phyloP scores from a whole-genome alignment of 2,329 filamentous ascomycete species.

The Penicillium sp. region DNA sequence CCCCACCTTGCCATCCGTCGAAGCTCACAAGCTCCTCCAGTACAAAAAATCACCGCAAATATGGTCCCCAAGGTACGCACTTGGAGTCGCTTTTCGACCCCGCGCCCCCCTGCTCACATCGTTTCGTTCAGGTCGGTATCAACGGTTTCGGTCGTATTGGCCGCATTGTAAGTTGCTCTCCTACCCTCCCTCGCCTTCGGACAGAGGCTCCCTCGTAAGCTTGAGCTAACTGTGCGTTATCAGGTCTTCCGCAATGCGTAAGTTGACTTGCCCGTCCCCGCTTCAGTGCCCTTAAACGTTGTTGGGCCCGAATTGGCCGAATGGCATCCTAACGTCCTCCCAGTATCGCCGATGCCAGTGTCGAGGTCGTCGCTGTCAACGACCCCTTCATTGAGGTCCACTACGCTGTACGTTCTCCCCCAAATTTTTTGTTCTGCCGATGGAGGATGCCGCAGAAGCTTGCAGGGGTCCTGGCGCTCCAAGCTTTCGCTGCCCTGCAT shows the following conservation, averaged over 20 bases:
- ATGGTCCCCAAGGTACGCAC: conserved; percentile 40
- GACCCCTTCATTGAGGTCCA: conserved; percentile 98
- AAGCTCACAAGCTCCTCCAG: conserved; percentile 34
- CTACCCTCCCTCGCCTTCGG: not conserved
- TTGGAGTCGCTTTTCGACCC: not conserved
- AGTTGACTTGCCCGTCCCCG: conserved; percentile 38
- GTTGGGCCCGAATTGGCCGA: not conserved
- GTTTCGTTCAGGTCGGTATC: conserved; percentile 73
- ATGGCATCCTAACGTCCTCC: conserved; percentile 18
- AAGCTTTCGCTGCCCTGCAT: not conserved
- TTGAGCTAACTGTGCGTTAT: conserved; percentile 26
- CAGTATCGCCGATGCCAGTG: conserved; percentile 79
- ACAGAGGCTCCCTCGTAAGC: not conserved
- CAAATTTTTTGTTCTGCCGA: not conserved
- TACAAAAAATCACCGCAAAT: conserved; percentile 30
- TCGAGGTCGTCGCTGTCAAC: conserved; percentile 96
- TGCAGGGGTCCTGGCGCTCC: not conserved
- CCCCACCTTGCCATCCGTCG: conserved; percentile 1
- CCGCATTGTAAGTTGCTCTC: conserved; percentile 67
- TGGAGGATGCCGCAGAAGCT: not conserved
- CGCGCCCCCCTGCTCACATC: not conserved
- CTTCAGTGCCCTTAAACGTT: not conserved
- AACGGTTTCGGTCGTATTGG: conserved; percentile 99
- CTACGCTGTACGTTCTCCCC: conserved; percentile 80
- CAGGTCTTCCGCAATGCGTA: conserved; percentile 93